phyloP scores from a whole-genome alignment of 192 early-diverging fungal genomes.

The Dispira simplex region DNA sequence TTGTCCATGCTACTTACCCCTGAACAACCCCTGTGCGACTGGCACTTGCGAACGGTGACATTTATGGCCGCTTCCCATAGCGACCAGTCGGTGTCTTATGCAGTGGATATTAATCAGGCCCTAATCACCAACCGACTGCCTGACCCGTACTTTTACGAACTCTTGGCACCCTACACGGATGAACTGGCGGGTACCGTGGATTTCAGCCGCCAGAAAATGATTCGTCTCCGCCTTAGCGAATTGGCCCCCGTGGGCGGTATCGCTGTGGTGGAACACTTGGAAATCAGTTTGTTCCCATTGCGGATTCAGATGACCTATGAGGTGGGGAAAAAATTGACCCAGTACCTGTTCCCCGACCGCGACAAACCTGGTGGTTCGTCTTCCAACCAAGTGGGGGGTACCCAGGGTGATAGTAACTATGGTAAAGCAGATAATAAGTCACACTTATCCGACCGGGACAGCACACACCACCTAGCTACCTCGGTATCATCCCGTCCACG shows the following conservation, averaged over 20 bases:
- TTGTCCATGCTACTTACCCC: conserved; percentile 63
- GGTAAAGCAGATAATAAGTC: not conserved
- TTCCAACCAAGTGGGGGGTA: not conserved
- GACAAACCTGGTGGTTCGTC: conserved; percentile 11
- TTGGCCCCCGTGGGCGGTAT: conserved; percentile 86
- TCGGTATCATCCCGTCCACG: conserved; percentile 1
- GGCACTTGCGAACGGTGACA: conserved; percentile 41
- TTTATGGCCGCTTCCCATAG: conserved; percentile 67
- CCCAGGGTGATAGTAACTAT: conserved; percentile 6
- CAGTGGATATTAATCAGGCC: conserved; percentile 59
- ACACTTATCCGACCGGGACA: conserved; percentile 9
- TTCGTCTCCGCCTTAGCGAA: conserved; percentile 62
- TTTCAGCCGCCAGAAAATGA: conserved; percentile 74
- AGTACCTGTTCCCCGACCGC: conserved; percentile 66
- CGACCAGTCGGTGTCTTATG: conserved; percentile 57
- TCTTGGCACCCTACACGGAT: conserved; percentile 36
- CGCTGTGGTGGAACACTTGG: conserved; percentile 77
- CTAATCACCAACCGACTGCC: conserved; percentile 48
- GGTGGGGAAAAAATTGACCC: conserved; percentile 60
- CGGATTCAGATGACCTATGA: conserved; percentile 76
- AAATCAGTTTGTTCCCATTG: conserved; percentile 71
- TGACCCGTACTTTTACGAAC: conserved; percentile 37
- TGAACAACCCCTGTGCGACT: conserved; percentile 49
- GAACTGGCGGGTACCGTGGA: conserved; percentile 40
- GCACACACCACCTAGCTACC: not conserved